These are phyloP conservation scores for Xylaria sp. DNA, from an alignment of 2,329 filamentous ascomycete genomes.

Conservation along the genomic window DNA sequence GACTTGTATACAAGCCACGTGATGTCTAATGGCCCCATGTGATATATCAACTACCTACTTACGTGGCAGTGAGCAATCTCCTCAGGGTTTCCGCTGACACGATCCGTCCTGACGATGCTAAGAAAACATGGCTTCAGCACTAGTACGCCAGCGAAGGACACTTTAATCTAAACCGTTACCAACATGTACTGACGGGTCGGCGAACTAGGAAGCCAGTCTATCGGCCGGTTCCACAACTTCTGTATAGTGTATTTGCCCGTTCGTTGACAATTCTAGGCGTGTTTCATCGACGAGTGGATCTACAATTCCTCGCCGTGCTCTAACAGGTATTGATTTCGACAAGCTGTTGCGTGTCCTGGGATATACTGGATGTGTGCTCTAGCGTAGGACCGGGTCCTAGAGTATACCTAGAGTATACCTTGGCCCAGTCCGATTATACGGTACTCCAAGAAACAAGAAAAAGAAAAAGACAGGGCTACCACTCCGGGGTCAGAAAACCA, in stretches of 20 bases:
- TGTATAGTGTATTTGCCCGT: background rate
- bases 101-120: background rate
- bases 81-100: background rate
- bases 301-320: conserved; percentile 5
- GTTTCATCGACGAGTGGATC: conserved; percentile 20
- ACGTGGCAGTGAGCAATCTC: background rate
- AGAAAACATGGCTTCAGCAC: background rate
- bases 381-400: background rate
- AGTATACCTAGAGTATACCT: too few species aligned
- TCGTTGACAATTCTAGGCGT: background rate
- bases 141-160: background rate
- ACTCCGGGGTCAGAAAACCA: background rate
- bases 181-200: too few species aligned
- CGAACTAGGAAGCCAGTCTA: background rate
- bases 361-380: conserved; percentile 5
- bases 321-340: conserved; percentile 7
- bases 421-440: too few species aligned
- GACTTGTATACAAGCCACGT: background rate
- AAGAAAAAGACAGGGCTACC: background rate
- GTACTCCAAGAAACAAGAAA: background rate
- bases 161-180: too few species aligned
- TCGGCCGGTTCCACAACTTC: background rate
- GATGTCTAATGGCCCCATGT: background rate
- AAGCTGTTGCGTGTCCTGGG: conserved; percentile 5
- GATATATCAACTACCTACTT: background rate